Evolutionary conservation across 495 filamentous ascomycete species (phyloP).

Genomic region (Acidomyces sp.): DNA sequence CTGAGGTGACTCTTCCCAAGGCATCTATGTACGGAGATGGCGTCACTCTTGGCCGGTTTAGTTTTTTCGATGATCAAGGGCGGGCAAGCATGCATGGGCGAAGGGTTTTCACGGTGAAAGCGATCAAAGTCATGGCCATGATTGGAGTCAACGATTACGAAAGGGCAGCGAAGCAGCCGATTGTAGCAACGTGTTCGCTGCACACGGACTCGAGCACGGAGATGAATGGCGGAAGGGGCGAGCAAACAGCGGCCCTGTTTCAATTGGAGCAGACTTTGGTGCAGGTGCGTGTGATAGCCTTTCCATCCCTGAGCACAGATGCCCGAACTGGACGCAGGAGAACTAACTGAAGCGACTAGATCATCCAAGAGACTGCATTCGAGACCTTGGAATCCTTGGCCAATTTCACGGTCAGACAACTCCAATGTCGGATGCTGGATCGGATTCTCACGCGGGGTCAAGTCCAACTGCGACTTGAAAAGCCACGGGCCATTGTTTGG

Average conservation of each 20-base stretch:
- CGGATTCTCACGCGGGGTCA: background rate
- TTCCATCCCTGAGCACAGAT: too few species aligned
- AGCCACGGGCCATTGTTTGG: conserved; percentile 21
- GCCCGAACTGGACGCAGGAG: too few species aligned
- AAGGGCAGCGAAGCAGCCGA: conserved; percentile 42
- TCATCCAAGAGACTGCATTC: conserved; percentile 43
- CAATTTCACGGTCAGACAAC: conserved; percentile 43
- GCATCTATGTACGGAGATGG: conserved; percentile 27
- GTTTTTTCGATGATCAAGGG: background rate
- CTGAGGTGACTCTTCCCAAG: conserved; percentile 25
- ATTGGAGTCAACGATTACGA: conserved; percentile 51
- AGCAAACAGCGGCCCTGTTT: conserved; percentile 6
- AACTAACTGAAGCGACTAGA: too few species aligned
- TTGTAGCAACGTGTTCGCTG: conserved; percentile 41
- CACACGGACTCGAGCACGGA: background rate
- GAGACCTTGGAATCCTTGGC: conserved; percentile 52
- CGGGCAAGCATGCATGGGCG: background rate
- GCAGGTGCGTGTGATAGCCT: conserved; percentile 38
- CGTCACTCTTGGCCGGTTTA: conserved; percentile 5
- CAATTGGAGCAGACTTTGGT: conserved; percentile 37
- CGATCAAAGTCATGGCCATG: conserved; percentile 43
- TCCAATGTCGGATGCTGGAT: conserved; percentile 31
- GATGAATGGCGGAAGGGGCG: background rate
- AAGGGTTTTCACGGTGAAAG: conserved; percentile 26
- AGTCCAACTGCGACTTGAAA: conserved; percentile 18